Percentiles rank a stretch among this genome's conserved stretches.
phyloP scores from a whole-genome alignment of 169 alveolate genomes.

The Plasmodium vinckei region DNA sequence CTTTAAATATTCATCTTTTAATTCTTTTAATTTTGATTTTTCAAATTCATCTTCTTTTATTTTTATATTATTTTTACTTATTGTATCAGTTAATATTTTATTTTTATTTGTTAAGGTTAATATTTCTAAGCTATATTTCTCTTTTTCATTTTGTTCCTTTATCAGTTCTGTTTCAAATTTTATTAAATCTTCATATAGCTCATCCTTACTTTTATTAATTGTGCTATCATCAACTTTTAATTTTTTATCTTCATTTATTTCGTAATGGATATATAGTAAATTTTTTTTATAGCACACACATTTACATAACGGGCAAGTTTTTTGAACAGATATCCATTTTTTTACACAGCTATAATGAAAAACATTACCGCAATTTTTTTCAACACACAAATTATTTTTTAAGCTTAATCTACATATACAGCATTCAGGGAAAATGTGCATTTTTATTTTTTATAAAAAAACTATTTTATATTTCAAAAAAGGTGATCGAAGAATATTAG shows the following conservation, averaged over 20 bases:
- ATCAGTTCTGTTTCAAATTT: slow-evolving; percentile 46
- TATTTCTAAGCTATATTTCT: slow-evolving; percentile 41
- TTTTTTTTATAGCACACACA: slow-evolving; percentile 29
- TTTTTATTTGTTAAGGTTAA: slow-evolving; percentile 65
- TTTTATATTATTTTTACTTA: slow-evolving; percentile 37
- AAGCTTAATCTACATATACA: slow-evolving; percentile 67
- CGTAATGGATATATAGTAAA: slow-evolving; percentile 51
- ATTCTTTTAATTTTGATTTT: slow-evolving; percentile 59
- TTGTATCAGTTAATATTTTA: slow-evolving; percentile 55
- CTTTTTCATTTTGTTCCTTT: slow-evolving; percentile 61
- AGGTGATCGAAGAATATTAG: too few relatives aligned
- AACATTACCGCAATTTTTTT: slow-evolving; percentile 66
- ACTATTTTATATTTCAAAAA: not conserved
- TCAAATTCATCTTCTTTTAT: slow-evolving; percentile 43
- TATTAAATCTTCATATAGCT: slow-evolving; percentile 35
- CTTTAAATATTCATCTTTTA: slow-evolving; percentile 68
- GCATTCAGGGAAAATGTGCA: slow-evolving; percentile 59
- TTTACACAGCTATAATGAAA: slow-evolving; percentile 54
- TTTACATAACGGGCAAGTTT: slow-evolving; percentile 56
- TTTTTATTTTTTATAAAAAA: slow-evolving; percentile 27
- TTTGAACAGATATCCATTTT: slow-evolving; percentile 54
- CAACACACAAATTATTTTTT: slow-evolving; percentile 67
- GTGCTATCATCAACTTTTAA: slow-evolving; percentile 17
- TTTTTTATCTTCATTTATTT: slow-evolving; percentile 52
- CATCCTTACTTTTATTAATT: slow-evolving; percentile 48